phyloP scores from a whole-genome alignment of 495 filamentous ascomycete species.

The Rhypophila decipiens region DNA sequence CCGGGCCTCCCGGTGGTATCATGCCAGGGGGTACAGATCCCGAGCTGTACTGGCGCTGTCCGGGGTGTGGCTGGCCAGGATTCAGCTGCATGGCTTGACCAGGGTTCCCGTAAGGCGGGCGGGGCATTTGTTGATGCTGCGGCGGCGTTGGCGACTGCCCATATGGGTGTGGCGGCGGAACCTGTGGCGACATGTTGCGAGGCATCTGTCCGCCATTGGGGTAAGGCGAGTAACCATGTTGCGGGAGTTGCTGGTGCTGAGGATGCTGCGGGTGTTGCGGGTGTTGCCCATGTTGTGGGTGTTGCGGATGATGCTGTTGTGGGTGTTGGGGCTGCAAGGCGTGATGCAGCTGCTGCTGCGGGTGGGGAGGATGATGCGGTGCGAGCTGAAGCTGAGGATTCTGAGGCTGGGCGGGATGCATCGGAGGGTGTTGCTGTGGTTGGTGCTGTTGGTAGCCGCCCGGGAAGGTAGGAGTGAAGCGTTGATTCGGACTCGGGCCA shows the following conservation, averaged over 20 bases:
- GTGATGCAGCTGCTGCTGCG: slow-evolving; percentile 24
- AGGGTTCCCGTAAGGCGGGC: slow-evolving; percentile 16
- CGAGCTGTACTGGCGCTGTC: slow-evolving; percentile 18
- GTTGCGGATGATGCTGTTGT: slow-evolving; percentile 27
- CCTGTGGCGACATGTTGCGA: slow-evolving; percentile 28
- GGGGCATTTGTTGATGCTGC: slow-evolving; percentile 24
- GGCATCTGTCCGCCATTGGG: slow-evolving; percentile 28
- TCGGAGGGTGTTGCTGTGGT: slow-evolving; percentile 21
- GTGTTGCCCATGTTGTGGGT: slow-evolving; percentile 21
- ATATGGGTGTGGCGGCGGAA: slow-evolving; percentile 21
- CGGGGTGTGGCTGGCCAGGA: slow-evolving; percentile 5
- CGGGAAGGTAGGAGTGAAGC: slow-evolving; percentile 22
- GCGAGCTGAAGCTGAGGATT: slow-evolving; percentile 19
- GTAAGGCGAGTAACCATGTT: slow-evolving; percentile 15
- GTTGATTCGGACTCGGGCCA: slow-evolving; percentile 20
- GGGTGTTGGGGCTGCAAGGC: slow-evolving; percentile 19
- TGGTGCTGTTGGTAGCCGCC: slow-evolving; percentile 24
- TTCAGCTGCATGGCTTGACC: slow-evolving; percentile 21
- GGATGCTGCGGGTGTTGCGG: slow-evolving; percentile 27
- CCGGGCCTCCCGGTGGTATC: slow-evolving; percentile 6
- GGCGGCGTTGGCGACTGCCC: slow-evolving; percentile 24
- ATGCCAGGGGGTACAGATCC: slow-evolving; percentile 10
- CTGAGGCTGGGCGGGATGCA: slow-evolving; percentile 15
- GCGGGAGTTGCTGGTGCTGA: slow-evolving; percentile 16
- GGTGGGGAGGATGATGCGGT: slow-evolving; percentile 21